phyloP scores from a whole-genome alignment of 495 filamentous ascomycete species.

The Xylaria venustula region DNA sequence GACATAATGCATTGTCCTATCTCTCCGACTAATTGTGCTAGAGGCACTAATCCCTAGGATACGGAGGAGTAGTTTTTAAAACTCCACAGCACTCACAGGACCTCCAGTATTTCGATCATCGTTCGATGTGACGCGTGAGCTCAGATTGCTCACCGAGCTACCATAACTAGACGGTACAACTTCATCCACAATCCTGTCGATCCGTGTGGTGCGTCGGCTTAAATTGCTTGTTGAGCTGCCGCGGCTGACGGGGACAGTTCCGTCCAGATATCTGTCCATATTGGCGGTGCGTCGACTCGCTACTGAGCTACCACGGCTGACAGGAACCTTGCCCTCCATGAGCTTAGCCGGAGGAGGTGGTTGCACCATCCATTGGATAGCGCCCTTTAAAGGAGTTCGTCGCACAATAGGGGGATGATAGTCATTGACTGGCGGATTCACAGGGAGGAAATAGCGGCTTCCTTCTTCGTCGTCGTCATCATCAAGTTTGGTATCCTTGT shows the following conservation, averaged over 20 bases:
- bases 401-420: constrained; percentile 84
- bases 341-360: constrained; percentile 79
- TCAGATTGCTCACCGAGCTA: too few relatives aligned
- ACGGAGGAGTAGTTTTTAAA: too few relatives aligned
- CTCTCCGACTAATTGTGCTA: too few relatives aligned
- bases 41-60: too few relatives aligned
- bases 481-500: constrained; percentile 37
- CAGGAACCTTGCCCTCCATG: constrained; percentile 77
- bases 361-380: constrained; percentile 86
- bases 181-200: too few relatives aligned
- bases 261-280: constrained; percentile 3
- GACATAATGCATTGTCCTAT: too few relatives aligned
- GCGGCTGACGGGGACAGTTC: not conserved
- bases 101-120: too few relatives aligned
- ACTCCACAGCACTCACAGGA: too few relatives aligned
- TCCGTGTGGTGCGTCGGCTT: not conserved
- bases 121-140: too few relatives aligned
- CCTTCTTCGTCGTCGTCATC: constrained; percentile 37
- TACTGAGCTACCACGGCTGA: constrained; percentile 47
- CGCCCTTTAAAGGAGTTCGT: constrained; percentile 62
- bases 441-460: constrained; percentile 61
- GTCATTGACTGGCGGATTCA: constrained; percentile 80
- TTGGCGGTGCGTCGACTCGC: constrained; percentile 22
- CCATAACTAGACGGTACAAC: too few relatives aligned
- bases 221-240: not conserved